Conservation (phyloP, 331 rosid species). For the Malus hybrid region DNA sequence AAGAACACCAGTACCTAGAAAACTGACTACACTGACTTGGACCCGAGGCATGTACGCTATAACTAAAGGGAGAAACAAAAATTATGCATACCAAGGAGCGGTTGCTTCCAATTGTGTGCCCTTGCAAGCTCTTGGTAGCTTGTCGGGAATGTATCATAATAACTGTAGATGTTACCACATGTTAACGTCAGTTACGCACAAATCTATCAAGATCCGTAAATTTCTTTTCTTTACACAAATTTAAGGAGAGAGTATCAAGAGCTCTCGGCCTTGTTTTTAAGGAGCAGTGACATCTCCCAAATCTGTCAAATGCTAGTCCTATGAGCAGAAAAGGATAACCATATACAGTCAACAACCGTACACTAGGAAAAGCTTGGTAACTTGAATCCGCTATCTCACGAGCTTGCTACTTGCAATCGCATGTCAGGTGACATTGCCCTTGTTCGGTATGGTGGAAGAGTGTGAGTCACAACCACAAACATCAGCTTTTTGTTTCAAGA, state of each 20-base stretch:
- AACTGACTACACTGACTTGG: background rate
- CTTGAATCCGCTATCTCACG: no score
- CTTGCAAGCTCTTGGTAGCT: slow-evolving; percentile 70
- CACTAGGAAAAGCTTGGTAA: no score
- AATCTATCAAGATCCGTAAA: background rate
- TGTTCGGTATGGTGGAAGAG: no score
- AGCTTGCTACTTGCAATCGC: no score
- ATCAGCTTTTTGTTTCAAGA: no score
- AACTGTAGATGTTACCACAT: slow-evolving; percentile 26
- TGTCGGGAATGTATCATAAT: slow-evolving; percentile 76
- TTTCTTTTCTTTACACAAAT: background rate
- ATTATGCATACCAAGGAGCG: slow-evolving; percentile 60
- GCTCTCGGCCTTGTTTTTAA: background rate
- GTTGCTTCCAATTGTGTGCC: slow-evolving; percentile 71
- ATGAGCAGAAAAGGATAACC: no score
- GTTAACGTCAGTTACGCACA: background rate
- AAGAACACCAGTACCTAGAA: background rate
- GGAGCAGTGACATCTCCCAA: background rate
- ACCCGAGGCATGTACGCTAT: slow-evolving; percentile 1
- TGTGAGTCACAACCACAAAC: no score
- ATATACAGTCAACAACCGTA: no score
- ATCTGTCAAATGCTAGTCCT: no score
- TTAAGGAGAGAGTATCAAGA: background rate
- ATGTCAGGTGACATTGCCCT: no score
- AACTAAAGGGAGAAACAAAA: background rate